These are phyloP conservation scores for Emmonsia crescens DNA, from an alignment of 2,329 filamentous ascomycete species.

Conservation along the genomic window DNA sequence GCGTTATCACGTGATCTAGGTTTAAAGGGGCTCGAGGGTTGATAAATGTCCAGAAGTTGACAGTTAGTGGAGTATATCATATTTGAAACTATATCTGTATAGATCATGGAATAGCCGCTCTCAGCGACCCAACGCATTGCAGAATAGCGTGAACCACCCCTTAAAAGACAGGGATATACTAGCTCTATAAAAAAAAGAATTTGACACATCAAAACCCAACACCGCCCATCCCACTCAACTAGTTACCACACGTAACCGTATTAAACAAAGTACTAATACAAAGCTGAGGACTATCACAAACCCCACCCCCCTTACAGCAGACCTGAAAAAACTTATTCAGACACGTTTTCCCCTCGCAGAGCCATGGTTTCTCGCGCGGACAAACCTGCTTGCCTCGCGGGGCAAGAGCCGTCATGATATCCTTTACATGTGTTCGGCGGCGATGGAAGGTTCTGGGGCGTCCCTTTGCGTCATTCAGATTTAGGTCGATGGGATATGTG, in stretches of 20 bases:
- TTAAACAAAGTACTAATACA: neutral
- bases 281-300: neutral
- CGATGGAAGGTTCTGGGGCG: neutral
- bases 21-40: neutral
- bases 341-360: neutral
- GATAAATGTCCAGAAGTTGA: too few relatives aligned
- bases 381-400: neutral
- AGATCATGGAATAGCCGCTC: neutral
- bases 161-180: too few relatives aligned
- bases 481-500: neutral
- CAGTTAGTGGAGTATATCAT: too few relatives aligned
- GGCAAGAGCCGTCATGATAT: neutral
- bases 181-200: too few relatives aligned
- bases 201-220: neutral
- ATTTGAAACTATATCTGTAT: neutral
- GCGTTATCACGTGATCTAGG: neutral
- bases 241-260: neutral
- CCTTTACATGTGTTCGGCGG: neutral
- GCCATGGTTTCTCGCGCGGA: neutral
- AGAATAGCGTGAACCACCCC: too few relatives aligned
- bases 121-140: too few relatives aligned
- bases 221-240: neutral
- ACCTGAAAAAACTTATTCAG: neutral
- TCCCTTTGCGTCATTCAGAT: too few relatives aligned
- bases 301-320: neutral